phyloP scores from a whole-genome alignment of 257 asterid species.

The Ehretia macrophylla region DNA sequence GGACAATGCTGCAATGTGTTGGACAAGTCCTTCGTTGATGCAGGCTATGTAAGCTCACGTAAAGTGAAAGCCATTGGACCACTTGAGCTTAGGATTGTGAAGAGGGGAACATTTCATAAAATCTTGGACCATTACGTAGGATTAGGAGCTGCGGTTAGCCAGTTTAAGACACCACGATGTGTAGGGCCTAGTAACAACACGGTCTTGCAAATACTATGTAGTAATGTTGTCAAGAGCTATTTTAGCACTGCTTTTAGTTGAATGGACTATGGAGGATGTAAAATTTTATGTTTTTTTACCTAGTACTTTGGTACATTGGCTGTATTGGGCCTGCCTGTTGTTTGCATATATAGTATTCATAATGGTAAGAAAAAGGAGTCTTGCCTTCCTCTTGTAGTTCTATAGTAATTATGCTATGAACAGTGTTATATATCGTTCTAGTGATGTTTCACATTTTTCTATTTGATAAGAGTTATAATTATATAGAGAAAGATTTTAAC shows the following conservation, averaged over 20 bases:
- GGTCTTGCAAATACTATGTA: conserved; percentile 55
- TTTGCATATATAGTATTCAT: no score
- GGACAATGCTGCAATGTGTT: conserved; percentile 15
- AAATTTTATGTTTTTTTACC: no score
- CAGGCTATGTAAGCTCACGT: conserved; percentile 14
- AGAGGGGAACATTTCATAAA: conserved; percentile 79
- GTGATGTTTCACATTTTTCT: no score
- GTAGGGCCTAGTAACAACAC: conserved; percentile 52
- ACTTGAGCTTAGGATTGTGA: conserved; percentile 47
- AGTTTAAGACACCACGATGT: conserved; percentile 93
- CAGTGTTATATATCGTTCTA: no score
- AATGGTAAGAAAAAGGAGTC: no score
- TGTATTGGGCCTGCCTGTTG: no score
- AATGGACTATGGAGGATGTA: no score
- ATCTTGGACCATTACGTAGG: conserved; percentile 85
- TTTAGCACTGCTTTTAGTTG: conserved; percentile 50
- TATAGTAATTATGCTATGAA: no score
- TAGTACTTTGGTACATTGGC: no score
- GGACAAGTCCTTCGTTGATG: conserved; percentile 9
- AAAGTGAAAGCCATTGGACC: conserved; percentile 11
- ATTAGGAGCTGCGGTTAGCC: conserved; percentile 91
- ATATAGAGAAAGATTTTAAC: no score
- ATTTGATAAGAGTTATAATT: no score
- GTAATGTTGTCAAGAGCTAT: conserved; percentile 54
- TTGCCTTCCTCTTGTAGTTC: no score